Evolutionary conservation across 2,329 filamentous ascomycete genomes (phyloP).

Genomic region (Herpotrichia juniperi): DNA sequence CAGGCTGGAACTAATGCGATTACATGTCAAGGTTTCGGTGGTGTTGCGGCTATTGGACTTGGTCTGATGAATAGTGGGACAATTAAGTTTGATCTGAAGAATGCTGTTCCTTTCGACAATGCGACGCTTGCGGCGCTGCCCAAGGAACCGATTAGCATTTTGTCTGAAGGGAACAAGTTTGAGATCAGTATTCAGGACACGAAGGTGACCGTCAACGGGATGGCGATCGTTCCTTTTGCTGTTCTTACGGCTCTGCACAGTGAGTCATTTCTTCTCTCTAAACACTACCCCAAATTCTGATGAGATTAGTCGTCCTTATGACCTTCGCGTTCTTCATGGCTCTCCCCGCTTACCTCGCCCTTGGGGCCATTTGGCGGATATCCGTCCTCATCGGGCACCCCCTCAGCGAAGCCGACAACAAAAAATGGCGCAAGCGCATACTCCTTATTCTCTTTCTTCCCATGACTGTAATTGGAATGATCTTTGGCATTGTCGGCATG

Average conservation of each 20-base stretch:
- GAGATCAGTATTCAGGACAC: conserved; percentile 23
- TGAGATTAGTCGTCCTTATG: conserved; percentile 21
- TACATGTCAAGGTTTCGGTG: conserved; percentile 35
- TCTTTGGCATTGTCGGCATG: conserved; percentile 32
- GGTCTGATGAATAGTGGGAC: conserved; percentile 22
- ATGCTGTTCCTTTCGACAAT: conserved; percentile 22
- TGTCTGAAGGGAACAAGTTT: conserved; percentile 31
- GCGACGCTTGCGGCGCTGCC: conserved; percentile 22
- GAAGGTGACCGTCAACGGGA: conserved; percentile 28
- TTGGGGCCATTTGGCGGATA: conserved; percentile 31
- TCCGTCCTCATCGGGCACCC: conserved; percentile 30
- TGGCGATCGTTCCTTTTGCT: conserved; percentile 21
- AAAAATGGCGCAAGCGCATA: conserved; percentile 28
- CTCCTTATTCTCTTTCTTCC: conserved; percentile 25
- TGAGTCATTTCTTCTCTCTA: conserved; percentile 8
- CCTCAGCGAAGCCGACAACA: conserved; percentile 28
- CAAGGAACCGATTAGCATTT: conserved; percentile 28
- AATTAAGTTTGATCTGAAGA: conserved; percentile 11
- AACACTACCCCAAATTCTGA: background rate
- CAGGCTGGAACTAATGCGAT: conserved; percentile 25
- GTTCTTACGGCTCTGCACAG: conserved; percentile 30
- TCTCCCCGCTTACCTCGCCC: conserved; percentile 31
- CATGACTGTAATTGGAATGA: conserved; percentile 21
- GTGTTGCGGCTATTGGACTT: conserved; percentile 24
- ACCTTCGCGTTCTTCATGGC: conserved; percentile 31